Base-by-base conservation (phyloP, 495 filamentous ascomycete genomes). In the Pseudoneurospora amorphoporcata region DNA sequence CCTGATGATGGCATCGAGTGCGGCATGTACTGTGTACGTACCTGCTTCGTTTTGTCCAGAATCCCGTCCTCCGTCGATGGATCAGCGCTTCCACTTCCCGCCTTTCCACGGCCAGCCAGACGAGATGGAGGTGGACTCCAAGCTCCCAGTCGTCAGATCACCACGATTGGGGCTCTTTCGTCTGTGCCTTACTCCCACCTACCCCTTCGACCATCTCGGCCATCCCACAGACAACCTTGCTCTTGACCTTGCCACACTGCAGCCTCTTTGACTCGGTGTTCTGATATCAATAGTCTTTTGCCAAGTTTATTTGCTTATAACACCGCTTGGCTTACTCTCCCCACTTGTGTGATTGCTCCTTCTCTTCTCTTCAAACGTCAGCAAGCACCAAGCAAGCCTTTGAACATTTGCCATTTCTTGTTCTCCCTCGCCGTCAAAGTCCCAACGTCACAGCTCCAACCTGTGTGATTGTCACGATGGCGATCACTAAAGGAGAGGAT, bases 401-500 rank as follows among this genome's bases (percentile, higher is more conserved):
- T 65, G 29, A 65, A 65, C 29, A 8, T 65, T 0, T 32, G 53
- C 53, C 32, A 35, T 35, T 1, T 35, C 9, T 65, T 35, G 14
- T 14, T 17, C 17, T 65, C 14, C 6, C 7, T 23, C 53, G 53
- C 29, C 29, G 14, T 8, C 29, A 8, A 65, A 65, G 5, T 35
- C 53, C 12, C 16, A 65, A 29, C 14, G 53, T 17, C 53, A 8
- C 53, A 65, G 29, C 53, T 17, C 53, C 6, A 17, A 65, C 14
- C 80, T 77, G 79, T 77, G 80, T 65, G 53, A 35, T 35, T 35
- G 53, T 65, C 53, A 65, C 35, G 3, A 65, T 65, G 53, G 53
- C 53, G 6, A 65, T 65, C 53, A 65, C 53, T 8, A 76, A 79
- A 73, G 81, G 77, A 69, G 85, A 85, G 81, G 86, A 87, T 82